Percentiles rank a stretch among this genome's conserved stretches.
These are phyloP conservation scores for Ophiostoma pallidulum DNA, from an alignment of 2,329 filamentous ascomycete species.

Conservation along the genomic window DNA sequence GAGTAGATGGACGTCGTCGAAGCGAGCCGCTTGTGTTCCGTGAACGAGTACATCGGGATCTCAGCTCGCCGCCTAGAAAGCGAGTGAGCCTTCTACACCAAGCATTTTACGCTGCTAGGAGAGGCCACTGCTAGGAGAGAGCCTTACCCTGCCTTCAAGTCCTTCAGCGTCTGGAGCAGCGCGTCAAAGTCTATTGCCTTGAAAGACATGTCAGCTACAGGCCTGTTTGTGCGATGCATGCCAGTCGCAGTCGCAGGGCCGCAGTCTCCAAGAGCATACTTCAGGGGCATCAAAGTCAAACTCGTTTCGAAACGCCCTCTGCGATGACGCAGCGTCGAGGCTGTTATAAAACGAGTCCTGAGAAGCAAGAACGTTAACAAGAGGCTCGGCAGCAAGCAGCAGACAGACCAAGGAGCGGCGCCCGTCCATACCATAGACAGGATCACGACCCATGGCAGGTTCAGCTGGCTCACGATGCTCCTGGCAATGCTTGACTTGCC, in stretches of 20 bases:
- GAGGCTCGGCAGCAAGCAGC: not conserved
- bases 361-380: not conserved
- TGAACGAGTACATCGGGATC: conserved; percentile 91
- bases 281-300: conserved; percentile 94
- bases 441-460: conserved; percentile 96
- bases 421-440: conserved; percentile 71
- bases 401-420: not conserved
- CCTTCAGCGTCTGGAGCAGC: conserved; percentile 65
- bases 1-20: conserved; percentile 88
- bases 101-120: too few relatives aligned
- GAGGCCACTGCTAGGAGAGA: not conserved
- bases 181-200: conserved; percentile 87
- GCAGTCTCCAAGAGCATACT: conserved; percentile 26
- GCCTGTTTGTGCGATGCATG: too few relatives aligned
- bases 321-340: conserved; percentile 67
- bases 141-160: conserved; percentile 83
- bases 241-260: too few relatives aligned
- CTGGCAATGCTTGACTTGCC: conserved; percentile 89
- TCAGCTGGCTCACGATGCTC: conserved; percentile 81
- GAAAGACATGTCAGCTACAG: not conserved
- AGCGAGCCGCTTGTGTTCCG: conserved; percentile 72
- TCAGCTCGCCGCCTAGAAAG: conserved; percentile 66
- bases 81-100: not conserved
- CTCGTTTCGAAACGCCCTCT: conserved; percentile 76
- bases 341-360: conserved; percentile 98